A percentile compares a stretch with the other conserved stretches of the same genome.
These are phyloP conservation scores for Malus hybrid DNA, from an alignment of 331 rosid species.

Conservation along the genomic window DNA sequence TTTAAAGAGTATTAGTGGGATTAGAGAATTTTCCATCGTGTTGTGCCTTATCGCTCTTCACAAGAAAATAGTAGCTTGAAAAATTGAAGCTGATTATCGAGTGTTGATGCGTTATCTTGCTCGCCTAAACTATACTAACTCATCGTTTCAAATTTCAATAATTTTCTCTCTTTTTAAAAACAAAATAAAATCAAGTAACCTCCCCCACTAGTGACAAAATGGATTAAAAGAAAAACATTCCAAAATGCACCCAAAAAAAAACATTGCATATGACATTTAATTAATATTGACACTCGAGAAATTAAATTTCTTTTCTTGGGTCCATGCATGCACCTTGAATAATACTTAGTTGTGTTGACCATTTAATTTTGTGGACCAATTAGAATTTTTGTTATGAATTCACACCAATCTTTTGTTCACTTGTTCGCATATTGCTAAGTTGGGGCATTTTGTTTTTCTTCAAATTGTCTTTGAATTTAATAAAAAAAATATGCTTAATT, in stretches of 20 bases:
- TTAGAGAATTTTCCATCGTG: too few relatives aligned
- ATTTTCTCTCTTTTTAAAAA: too few relatives aligned
- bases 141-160: too few relatives aligned
- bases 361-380: background rate
- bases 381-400: background rate
- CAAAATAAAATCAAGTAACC: too few relatives aligned
- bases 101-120: too few relatives aligned
- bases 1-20: too few relatives aligned
- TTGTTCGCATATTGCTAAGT: background rate
- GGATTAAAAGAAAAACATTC: background rate
- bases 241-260: background rate
- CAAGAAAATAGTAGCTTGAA: too few relatives aligned
- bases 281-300: background rate
- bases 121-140: too few relatives aligned
- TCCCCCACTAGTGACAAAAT: too few relatives aligned
- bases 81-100: too few relatives aligned
- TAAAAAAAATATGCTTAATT: too few relatives aligned
- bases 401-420: background rate
- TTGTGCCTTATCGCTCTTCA: too few relatives aligned
- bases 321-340: constrained; percentile 7
- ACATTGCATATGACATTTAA: constrained; percentile 5
- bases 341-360: background rate
- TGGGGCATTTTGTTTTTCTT: background rate
- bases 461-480: background rate
- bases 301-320: background rate